phyloP scores from a whole-genome alignment of 2,329 filamentous ascomycete species.

The Beauveria bassiana region DNA sequence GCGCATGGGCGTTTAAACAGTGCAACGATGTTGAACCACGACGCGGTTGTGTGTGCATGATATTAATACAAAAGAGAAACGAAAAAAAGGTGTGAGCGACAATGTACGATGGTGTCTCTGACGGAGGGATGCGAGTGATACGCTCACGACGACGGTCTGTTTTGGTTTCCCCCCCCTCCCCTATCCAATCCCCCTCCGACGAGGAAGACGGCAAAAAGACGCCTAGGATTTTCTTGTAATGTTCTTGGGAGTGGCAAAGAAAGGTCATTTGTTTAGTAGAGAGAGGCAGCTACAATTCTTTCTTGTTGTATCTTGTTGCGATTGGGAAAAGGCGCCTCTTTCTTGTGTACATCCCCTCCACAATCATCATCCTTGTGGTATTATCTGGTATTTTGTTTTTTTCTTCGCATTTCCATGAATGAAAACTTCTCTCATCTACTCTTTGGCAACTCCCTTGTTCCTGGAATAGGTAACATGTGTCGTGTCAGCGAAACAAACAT shows the following conservation, averaged over 20 bases:
- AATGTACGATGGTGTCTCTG: conserved; percentile 1
- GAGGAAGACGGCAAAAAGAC: background rate
- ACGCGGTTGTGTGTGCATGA: background rate
- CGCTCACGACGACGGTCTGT: background rate
- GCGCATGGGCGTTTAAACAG: conserved; percentile 23
- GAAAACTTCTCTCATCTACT: conserved; percentile 5
- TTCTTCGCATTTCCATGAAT: background rate
- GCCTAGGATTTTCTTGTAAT: conserved; percentile 4
- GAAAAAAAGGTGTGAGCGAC: background rate
- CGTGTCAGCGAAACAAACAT: no score
- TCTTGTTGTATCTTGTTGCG: conserved; percentile 2
- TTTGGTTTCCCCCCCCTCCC: background rate
- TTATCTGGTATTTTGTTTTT: background rate
- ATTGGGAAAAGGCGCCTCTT: conserved; percentile 6
- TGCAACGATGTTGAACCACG: background rate
- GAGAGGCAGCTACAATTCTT: conserved; percentile 3
- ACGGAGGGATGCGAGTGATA: background rate
- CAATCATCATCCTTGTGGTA: background rate
- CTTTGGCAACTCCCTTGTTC: no score
- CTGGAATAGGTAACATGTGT: no score
- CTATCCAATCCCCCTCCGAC: background rate
- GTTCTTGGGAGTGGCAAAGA: background rate
- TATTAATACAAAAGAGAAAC: background rate
- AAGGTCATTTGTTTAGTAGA: background rate
- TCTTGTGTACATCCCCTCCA: conserved; percentile 4